Conservation (phyloP, 345 rosid species). For the Dipteronia dyeriana region DNA sequence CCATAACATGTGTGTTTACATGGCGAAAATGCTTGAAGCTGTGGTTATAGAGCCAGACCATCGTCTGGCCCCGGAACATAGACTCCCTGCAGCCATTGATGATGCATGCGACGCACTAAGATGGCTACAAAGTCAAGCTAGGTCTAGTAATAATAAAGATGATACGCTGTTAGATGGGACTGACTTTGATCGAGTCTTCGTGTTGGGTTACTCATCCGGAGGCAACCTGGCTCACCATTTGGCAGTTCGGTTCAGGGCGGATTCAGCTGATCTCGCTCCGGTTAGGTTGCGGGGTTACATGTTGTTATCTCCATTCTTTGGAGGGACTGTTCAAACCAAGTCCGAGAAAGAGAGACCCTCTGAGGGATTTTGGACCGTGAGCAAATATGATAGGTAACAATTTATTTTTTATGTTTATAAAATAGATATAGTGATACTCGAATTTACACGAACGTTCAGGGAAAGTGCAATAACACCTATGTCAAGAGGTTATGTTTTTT, state of each 20-base stretch:
- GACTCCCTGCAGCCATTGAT: conserved; percentile 49
- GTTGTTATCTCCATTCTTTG: conserved; percentile 49
- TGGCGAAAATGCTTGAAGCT: conserved; percentile 37
- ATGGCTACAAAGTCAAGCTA: conserved; percentile 35
- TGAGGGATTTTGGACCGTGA: conserved; percentile 38
- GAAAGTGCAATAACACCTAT: too few species aligned
- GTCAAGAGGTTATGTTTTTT: too few species aligned
- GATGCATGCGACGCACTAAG: conserved; percentile 32
- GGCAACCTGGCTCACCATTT: conserved; percentile 56
- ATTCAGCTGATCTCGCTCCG: conserved; percentile 23
- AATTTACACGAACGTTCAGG: too few species aligned
- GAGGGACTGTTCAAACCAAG: conserved; percentile 41
- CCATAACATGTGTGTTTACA: conserved; percentile 42
- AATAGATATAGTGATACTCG: too few species aligned
- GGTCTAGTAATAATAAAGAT: background rate
- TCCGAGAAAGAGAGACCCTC: conserved; percentile 46
- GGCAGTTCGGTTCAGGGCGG: conserved; percentile 31
- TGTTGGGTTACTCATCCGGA: conserved; percentile 51
- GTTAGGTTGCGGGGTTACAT: conserved; percentile 46
- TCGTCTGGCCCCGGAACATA: conserved; percentile 48
- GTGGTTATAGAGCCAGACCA: conserved; percentile 42
- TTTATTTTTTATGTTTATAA: too few species aligned
- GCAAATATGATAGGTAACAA: conserved; percentile 40
- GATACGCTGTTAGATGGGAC: conserved; percentile 25
- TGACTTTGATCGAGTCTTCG: conserved; percentile 40